Base-by-base conservation (phyloP, 2,329 filamentous ascomycete genomes). In the Aspergillus proliferans region DNA sequence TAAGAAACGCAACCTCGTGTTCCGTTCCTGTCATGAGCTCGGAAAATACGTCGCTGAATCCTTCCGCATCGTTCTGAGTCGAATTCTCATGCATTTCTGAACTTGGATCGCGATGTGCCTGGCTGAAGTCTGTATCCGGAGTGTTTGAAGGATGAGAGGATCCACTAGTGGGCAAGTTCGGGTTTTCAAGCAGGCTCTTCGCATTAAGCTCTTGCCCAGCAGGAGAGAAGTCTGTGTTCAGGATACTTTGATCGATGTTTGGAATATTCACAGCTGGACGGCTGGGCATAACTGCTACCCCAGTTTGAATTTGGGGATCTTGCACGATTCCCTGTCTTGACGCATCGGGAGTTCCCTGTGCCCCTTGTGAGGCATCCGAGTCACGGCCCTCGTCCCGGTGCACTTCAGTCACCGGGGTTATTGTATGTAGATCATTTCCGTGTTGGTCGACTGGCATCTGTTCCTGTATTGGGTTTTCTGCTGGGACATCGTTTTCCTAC, bases 1-100 rank as follows among this genome's bases (percentile, higher is more conserved):
- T 60, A 30, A 72, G 59, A 47, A 71, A 71, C 1, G 67, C 66
- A 28, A 66, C 53, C 47, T 72, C 70, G 45, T 68, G 66, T 41
- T 67, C 65, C 12, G 64, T 65, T n/a, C 61, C 67, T 1, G 61
- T 70, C 61, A 63, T 64, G 14, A 69, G 56, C 28, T 70, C 66
- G 0, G 66, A 68, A 42, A 68, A 65, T 6, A 68, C 62, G 33
- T 66, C 62, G 19, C 65, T 62, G 12, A 69, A 62, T 38, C 66
- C 61, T 34, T 67, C 63, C 38, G 53, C 55, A 21, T 65, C 60
- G 22, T 51, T 61, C 24, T 53, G 50, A 15, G 61, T 56, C 3
- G 49, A 45, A 18, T 46, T 61, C 10, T 19, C 41, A 2, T 12
- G 14, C 2, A 26, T 15, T 28, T n/a, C 21, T 14, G 10, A 26